phyloP scores from a whole-genome alignment of 352 stramenopile species.

The Phytophthora vignae region DNA sequence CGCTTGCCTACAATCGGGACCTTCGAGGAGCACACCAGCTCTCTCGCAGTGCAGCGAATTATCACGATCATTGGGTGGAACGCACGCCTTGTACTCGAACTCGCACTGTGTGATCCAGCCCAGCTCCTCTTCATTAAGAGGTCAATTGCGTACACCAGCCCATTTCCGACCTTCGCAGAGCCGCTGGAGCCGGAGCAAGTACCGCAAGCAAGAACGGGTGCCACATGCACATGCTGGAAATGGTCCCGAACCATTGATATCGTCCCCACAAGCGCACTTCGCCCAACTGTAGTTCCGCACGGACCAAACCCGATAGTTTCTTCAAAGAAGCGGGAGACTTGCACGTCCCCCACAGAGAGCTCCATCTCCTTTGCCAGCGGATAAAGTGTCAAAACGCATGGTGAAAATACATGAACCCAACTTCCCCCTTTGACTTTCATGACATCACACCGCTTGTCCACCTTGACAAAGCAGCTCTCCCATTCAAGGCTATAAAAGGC shows the following conservation, averaged over 20 bases:
- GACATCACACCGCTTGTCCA: no score
- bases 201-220: background rate
- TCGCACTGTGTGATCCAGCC: slow-evolving; percentile 8
- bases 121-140: slow-evolving; percentile 34
- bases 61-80: slow-evolving; percentile 39
- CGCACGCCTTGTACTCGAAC: slow-evolving; percentile 16
- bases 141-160: slow-evolving; percentile 28
- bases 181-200: background rate
- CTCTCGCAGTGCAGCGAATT: slow-evolving; percentile 27
- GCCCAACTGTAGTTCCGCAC: background rate
- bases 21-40: slow-evolving; percentile 13
- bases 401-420: no score
- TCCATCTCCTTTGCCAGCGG: no score
- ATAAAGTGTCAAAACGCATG: no score
- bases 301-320: background rate
- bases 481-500: background rate
- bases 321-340: no score
- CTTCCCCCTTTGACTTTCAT: no score
- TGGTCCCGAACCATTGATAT: background rate
- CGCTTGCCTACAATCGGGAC: slow-evolving; percentile 7
- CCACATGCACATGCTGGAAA: background rate
- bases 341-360: no score
- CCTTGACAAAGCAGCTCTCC: no score
- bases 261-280: background rate
- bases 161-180: slow-evolving; percentile 29